Conservation (phyloP, 495 filamentous ascomycete species). For the Penicillium nucicola region DNA sequence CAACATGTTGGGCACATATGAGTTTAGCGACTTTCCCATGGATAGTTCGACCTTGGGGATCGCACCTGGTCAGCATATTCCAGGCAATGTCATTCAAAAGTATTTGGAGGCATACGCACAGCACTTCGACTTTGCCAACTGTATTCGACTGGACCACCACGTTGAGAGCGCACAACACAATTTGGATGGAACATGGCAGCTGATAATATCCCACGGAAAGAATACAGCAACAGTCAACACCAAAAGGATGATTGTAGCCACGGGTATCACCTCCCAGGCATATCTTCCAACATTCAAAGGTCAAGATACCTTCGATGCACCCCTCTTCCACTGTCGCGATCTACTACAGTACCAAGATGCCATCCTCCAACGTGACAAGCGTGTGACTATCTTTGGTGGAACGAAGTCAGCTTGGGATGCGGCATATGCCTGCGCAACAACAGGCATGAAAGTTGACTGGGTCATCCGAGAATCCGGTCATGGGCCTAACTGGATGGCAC, state of each 20-base stretch:
- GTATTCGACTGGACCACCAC: conserved; percentile 50
- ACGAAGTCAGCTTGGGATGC: conserved; percentile 78
- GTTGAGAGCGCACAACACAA: conserved; percentile 52
- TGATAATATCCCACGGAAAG: conserved; percentile 23
- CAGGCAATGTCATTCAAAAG: conserved; percentile 59
- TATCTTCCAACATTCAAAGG: conserved; percentile 51
- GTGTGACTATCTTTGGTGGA: conserved; percentile 63
- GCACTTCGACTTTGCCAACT: conserved; percentile 51
- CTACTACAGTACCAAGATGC: conserved; percentile 42
- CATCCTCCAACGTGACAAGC: conserved; percentile 31
- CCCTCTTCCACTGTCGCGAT: conserved; percentile 63
- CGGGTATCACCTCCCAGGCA: conserved; percentile 64
- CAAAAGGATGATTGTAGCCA: conserved; percentile 65
- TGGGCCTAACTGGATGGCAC: conserved; percentile 70
- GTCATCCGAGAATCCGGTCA: conserved; percentile 75
- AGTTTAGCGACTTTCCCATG: conserved; percentile 75
- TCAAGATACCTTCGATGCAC: conserved; percentile 47
- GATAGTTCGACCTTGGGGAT: conserved; percentile 56
- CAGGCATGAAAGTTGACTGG: conserved; percentile 69
- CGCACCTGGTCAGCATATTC: conserved; percentile 61
- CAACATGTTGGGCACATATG: conserved; percentile 61
- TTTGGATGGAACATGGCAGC: conserved; percentile 37
- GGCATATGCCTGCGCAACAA: conserved; percentile 63
- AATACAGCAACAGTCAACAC: conserved; percentile 33
- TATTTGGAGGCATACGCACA: conserved; percentile 66